Percentiles rank a stretch among this genome's conserved stretches.
phyloP scores from a whole-genome alignment of 257 asterid species.

The Handroanthus guayacan region DNA sequence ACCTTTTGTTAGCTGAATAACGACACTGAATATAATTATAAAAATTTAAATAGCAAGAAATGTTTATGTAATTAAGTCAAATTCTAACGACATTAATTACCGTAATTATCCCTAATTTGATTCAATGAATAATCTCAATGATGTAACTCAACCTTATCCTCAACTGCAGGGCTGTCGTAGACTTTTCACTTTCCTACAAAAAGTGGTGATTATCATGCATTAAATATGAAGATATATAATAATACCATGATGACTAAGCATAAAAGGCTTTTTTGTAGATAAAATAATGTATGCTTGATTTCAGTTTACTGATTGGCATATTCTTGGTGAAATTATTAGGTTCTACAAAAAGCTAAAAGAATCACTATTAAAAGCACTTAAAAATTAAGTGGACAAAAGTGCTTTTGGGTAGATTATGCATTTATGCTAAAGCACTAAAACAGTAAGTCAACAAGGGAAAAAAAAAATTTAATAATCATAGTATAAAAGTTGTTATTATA shows the following conservation, averaged over 20 bases:
- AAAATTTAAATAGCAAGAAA: too few relatives aligned
- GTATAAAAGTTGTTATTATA: too few relatives aligned
- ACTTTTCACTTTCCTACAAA: background rate
- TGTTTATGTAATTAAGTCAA: too few relatives aligned
- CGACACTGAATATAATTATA: too few relatives aligned
- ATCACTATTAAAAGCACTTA: conserved; percentile 16
- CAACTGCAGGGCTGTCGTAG: background rate
- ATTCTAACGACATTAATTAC: too few relatives aligned
- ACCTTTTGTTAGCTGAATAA: too few relatives aligned
- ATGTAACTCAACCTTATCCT: conserved; percentile 30
- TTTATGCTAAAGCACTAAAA: background rate
- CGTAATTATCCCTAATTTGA: too few relatives aligned
- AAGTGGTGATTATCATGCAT: conserved; percentile 20
- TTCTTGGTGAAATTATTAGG: background rate
- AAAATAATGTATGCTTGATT: background rate
- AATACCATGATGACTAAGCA: background rate
- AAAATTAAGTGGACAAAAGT: conserved; percentile 7
- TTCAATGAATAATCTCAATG: background rate
- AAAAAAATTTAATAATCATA: too few relatives aligned
- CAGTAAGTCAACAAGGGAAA: background rate
- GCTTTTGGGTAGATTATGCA: conserved; percentile 2
- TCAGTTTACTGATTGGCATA: conserved; percentile 12
- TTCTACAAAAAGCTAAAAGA: background rate
- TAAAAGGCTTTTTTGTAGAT: conserved; percentile 3
- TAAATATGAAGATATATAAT: background rate